Evolutionary conservation across 192 early-diverging fungal species (phyloP).

Genomic region (Backusella psychrophila): DNA sequence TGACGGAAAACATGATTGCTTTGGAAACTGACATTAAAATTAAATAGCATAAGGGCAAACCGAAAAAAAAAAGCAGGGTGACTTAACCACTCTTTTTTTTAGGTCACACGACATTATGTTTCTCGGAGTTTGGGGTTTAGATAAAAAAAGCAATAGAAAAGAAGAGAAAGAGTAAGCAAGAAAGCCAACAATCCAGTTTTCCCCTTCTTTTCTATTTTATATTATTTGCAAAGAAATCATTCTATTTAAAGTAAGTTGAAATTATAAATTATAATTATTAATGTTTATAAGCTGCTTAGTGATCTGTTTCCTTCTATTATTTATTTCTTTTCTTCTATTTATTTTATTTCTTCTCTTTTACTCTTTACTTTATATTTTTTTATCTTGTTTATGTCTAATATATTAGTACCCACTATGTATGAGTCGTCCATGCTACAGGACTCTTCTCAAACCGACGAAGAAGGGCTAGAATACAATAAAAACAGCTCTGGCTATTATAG

Average conservation of each 20-base stretch:
- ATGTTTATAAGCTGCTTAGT: not conserved
- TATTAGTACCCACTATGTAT: not conserved
- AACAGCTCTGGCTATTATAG: not conserved
- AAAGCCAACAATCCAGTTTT: not conserved
- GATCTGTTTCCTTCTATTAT: not conserved
- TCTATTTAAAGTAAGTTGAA: not conserved
- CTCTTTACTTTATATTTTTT: not conserved
- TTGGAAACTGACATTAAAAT: too few relatives aligned
- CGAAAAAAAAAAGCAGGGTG: not conserved
- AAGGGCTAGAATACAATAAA: not conserved
- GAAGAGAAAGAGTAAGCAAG: not conserved
- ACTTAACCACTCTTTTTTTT: not conserved
- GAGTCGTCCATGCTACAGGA: not conserved
- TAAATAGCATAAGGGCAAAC: not conserved
- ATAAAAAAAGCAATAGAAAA: not conserved
- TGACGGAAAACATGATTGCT: not conserved
- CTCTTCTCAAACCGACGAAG: not conserved
- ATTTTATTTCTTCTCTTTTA: not conserved
- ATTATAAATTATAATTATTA: not conserved
- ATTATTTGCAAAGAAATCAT: not conserved
- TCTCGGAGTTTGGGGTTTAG: not conserved
- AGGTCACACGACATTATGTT: not conserved
- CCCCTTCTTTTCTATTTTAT: not conserved
- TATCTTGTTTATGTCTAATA: not conserved
- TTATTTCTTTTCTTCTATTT: not conserved